These are phyloP conservation scores for Wallacemonas sp. DNA, from an alignment of 208 protist species.

Conservation along the genomic window DNA sequence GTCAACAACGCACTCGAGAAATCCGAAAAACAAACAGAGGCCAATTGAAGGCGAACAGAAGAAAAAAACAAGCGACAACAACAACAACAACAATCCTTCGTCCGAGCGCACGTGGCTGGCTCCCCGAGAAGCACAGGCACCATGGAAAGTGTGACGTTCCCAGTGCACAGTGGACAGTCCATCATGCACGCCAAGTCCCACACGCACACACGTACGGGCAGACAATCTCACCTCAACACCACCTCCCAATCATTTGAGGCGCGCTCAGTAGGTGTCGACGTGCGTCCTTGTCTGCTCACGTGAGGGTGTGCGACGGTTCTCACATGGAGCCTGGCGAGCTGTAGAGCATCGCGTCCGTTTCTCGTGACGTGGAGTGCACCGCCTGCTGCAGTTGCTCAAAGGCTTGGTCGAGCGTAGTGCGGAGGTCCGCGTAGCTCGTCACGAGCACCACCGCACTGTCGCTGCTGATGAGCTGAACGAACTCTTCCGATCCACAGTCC, in stretches of 20 bases:
- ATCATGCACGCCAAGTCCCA: too few relatives aligned
- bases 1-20: background rate
- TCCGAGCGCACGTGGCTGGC: too few relatives aligned
- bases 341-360: constrained; percentile 5
- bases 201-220: too few relatives aligned
- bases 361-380: constrained; percentile 13
- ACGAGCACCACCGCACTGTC: constrained; percentile 89
- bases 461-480: constrained; percentile 93
- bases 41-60: background rate
- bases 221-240: too few relatives aligned
- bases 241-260: too few relatives aligned
- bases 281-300: background rate
- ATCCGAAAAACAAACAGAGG: background rate
- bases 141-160: too few relatives aligned
- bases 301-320: background rate
- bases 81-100: background rate
- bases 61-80: background rate
- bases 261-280: constrained; percentile 24
- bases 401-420: constrained; percentile 72
- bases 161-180: too few relatives aligned
- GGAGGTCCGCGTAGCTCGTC: constrained; percentile 94
- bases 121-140: too few relatives aligned
- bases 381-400: constrained; percentile 84
- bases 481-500: constrained; percentile 93
- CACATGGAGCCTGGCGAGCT: constrained; percentile 5